Evolutionary conservation across 2,329 filamentous ascomycete genomes (phyloP).

Genomic region (Leptographium wingfieldii): DNA sequence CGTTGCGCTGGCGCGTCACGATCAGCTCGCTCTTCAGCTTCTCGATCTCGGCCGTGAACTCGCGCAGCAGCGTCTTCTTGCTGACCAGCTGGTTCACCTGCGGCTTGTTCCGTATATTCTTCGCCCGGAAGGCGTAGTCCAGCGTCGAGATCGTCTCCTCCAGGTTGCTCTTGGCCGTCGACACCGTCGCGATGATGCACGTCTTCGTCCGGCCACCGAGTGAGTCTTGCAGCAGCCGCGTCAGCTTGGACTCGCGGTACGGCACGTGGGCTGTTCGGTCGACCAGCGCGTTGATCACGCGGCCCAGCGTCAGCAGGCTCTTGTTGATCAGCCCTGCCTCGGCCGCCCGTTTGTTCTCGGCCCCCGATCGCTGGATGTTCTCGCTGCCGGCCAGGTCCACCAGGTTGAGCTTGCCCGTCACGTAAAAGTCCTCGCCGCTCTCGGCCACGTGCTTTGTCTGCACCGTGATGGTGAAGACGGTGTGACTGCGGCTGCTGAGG

Average conservation of each 20-base stretch:
- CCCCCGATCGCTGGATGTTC: slow-evolving; percentile 92
- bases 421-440: slow-evolving; percentile 79
- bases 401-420: slow-evolving; percentile 85
- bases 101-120: slow-evolving; percentile 97
- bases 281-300: slow-evolving; percentile 94
- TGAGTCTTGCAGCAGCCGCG: slow-evolving; percentile 87
- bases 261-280: slow-evolving; percentile 86
- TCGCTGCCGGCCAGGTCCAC: slow-evolving; percentile 96
- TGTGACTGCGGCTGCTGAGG: slow-evolving; percentile 91
- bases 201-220: slow-evolving; percentile 92
- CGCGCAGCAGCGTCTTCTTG: slow-evolving; percentile 81
- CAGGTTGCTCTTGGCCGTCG: slow-evolving; percentile 84
- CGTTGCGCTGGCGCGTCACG: slow-evolving; percentile 82
- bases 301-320: slow-evolving; percentile 82
- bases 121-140: slow-evolving; percentile 94
- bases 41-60: slow-evolving; percentile 88
- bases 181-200: slow-evolving; percentile 95
- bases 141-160: slow-evolving; percentile 97
- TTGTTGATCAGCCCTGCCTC: slow-evolving; percentile 98
- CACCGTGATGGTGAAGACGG: slow-evolving; percentile 90
- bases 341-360: slow-evolving; percentile 92
- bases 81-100: slow-evolving; percentile 86
- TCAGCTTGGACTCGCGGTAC: slow-evolving; percentile 87
- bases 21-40: slow-evolving; percentile 90
- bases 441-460: slow-evolving; percentile 74